Conservation (phyloP, 805 yeast species). For the Saccharomycopsis sp. region DNA sequence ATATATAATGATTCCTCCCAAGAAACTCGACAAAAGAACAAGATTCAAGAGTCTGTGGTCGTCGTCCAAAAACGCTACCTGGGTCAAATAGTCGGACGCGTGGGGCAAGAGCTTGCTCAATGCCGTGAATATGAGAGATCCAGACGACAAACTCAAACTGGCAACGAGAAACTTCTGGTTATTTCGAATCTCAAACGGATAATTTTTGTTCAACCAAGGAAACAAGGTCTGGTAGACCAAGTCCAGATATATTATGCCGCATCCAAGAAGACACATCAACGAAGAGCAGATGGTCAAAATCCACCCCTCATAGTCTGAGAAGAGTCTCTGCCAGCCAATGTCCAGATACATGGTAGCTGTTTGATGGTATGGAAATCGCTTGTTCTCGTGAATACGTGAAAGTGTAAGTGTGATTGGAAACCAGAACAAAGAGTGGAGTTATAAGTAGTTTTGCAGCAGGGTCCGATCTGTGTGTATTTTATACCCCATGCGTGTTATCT, state of each 20-base stretch:
- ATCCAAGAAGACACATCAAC: conserved; percentile 64
- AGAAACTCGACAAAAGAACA: conserved; percentile 39
- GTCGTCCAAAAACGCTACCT: conserved; percentile 26
- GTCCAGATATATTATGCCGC: conserved; percentile 58
- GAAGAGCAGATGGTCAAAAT: conserved; percentile 58
- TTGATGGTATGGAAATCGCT: no score
- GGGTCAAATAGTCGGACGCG: conserved; percentile 40
- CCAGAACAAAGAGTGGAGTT: no score
- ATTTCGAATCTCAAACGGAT: conserved; percentile 47
- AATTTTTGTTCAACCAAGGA: conserved; percentile 30
- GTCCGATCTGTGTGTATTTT: no score
- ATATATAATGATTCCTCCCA: conserved; percentile 58
- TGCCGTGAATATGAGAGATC: conserved; percentile 76
- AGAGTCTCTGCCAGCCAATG: background rate
- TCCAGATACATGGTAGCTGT: no score
- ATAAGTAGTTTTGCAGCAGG: no score
- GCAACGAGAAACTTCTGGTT: conserved; percentile 63
- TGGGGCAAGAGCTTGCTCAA: conserved; percentile 73
- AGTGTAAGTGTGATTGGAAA: no score
- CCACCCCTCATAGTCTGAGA: conserved; percentile 46
- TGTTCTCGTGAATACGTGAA: no score
- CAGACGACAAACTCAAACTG: conserved; percentile 72
- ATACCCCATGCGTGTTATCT: no score
- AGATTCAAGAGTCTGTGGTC: conserved; percentile 28
- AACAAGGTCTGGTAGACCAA: conserved; percentile 42